These are phyloP conservation scores for Ceratocystis destructans DNA, from an alignment of 2,329 filamentous ascomycete species.

Conservation along the genomic window DNA sequence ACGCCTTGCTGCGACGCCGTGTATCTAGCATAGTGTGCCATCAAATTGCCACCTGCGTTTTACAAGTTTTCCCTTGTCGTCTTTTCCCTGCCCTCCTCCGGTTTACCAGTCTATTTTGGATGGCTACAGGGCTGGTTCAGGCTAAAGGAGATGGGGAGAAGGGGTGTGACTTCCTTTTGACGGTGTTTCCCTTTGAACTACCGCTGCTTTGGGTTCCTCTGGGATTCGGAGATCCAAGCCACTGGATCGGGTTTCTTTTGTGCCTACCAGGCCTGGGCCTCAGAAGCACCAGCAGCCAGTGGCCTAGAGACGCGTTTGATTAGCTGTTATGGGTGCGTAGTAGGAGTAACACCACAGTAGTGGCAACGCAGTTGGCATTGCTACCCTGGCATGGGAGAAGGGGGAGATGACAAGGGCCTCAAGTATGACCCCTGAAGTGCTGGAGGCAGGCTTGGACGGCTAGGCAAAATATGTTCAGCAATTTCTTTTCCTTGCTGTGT, in stretches of 20 bases:
- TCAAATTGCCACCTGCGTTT: not conserved
- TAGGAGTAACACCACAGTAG: not conserved
- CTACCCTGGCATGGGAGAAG: not conserved
- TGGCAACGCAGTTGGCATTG: not conserved
- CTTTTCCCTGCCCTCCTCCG: not conserved
- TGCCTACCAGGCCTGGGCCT: not conserved
- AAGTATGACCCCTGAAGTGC: not conserved
- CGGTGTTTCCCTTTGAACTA: not conserved
- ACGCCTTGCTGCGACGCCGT: not conserved
- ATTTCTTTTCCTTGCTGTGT: not conserved
- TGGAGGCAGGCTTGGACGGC: not conserved
- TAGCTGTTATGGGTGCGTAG: not conserved
- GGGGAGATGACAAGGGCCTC: not conserved
- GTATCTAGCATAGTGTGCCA: not conserved
- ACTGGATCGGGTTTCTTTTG: constrained; percentile 1
- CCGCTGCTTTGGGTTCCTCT: constrained; percentile 5
- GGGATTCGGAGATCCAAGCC: constrained; percentile 13
- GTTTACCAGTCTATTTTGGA: not conserved
- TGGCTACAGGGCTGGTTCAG: not conserved
- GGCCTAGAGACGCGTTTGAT: not conserved
- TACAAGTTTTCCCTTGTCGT: not conserved
- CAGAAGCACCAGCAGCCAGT: not conserved
- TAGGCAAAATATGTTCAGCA: not conserved
- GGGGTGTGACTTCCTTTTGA: not conserved
- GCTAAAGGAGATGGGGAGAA: not conserved